Base-by-base conservation (phyloP, 2,329 filamentous ascomycete genomes). In the Penicillium sp. region DNA sequence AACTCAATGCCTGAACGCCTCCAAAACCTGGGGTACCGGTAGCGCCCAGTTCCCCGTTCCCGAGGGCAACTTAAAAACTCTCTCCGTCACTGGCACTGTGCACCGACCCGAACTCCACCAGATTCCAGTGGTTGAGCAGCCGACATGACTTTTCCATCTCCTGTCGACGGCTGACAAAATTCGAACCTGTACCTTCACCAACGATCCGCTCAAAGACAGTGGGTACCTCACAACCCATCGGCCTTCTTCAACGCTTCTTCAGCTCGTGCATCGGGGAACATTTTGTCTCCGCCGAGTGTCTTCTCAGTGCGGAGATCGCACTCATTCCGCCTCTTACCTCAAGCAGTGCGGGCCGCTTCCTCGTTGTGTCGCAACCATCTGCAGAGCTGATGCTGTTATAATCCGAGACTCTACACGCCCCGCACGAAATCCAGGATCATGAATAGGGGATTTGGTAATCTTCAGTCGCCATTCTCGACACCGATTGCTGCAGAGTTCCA, bases 361-460 rank as follows among this genome's bases (percentile, higher is more conserved):
- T 51, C 45, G 45, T 47, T 58, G 43, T 47, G 45, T 38, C 13
- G 47, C 44, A 13, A 48, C 40, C 35, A 38, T 43, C 36, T 51
- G 49, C 39, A 29, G 45, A 47, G 52, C 35, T 39, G 29, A 45
- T 33, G 49, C 45, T 47, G 41, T 27, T 27, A 33, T 47, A 25
- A 45, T 11, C 29, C 25, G 44, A 45, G 13, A 45, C 43, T 26
- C 40, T 34, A 36, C 24, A 45, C 39, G 38, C 34, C 37, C 34
- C 34, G 43, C 29, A 11, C 51, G 13, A 33, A 50, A 49, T 52
- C 49, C 62, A 24, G 41, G 41, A 65, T 57, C 56, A 66, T 65
- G 62, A 60, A 54, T 58, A 58, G 54, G 65, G 58, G 58, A 57
- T 49, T 49, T 52, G 48, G 53, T 46, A 53, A 39, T 52, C 40